Evolutionary conservation across 1,284 basidiomycete species (phyloP).

Genomic region (Moesziomyces aphidis): DNA sequence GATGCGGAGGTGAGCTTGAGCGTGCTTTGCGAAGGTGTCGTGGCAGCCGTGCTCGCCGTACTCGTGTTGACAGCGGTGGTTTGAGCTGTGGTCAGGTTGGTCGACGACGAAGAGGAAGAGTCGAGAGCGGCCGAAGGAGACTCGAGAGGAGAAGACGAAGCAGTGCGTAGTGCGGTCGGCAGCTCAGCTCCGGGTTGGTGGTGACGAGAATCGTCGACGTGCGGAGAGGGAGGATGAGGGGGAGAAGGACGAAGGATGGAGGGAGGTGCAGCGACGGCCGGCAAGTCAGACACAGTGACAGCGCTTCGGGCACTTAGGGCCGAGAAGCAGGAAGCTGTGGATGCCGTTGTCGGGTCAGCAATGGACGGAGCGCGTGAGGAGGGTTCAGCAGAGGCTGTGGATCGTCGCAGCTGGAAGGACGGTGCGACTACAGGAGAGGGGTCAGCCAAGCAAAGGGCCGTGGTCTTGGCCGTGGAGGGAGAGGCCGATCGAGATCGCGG

Average conservation of each 20-base stretch:
- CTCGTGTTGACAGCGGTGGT: constrained; percentile 7
- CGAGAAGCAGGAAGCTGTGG: constrained; percentile 14
- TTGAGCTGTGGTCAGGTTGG: constrained; percentile 11
- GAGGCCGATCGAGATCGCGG: background rate
- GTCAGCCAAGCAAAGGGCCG: background rate
- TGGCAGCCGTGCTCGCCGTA: constrained; percentile 15
- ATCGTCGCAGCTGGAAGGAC: background rate
- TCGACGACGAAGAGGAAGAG: constrained; percentile 20
- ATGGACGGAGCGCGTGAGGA: background rate
- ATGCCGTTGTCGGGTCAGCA: constrained; percentile 18
- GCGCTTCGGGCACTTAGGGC: constrained; percentile 10
- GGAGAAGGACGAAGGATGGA: constrained; percentile 4
- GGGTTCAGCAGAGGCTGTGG: background rate
- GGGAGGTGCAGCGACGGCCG: background rate
- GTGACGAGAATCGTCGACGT: constrained; percentile 5
- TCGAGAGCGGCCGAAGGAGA: background rate
- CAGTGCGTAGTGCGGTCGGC: background rate
- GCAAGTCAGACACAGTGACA: background rate
- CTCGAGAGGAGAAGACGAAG: constrained; percentile 7
- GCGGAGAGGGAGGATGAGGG: constrained; percentile 6
- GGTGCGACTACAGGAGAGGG: background rate
- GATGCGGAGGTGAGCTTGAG: constrained; percentile 7
- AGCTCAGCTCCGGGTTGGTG: constrained; percentile 1
- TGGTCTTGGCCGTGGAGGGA: background rate
- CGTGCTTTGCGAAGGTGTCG: constrained; percentile 22